Evolutionary conservation across 345 rosid species (phyloP), one percentile per base, ranked within the genome.

Genomic region (Draba incana): DNA sequence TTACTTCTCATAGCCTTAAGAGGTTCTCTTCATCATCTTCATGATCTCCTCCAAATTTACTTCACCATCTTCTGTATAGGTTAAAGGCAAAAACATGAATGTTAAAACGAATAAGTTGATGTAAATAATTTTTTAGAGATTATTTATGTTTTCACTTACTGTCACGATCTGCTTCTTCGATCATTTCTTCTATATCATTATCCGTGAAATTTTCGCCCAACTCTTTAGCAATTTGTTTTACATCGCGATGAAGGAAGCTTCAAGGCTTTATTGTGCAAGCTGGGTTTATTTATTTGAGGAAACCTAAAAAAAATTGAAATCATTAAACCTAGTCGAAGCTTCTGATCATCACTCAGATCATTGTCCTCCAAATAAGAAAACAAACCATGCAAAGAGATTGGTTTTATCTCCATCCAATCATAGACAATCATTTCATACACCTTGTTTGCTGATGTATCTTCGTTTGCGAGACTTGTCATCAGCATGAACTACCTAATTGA

Each of bases 111-210:
- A 8, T 54, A 14, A 14, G 42, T 5, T n/a, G 23, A 33, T 3
- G 4, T 9, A 7, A 31, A 31, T 28, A 10, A 56, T 2, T 31
- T 8, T 35, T 48, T 62, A 27, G 62, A 45, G 44, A 55, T 13
- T 57, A 45, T 33, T 59, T 23, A 31, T 51, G 48, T 9, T 44
- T 37, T 30, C 59, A 77, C 88, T 86, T 82, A 94, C 97, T 75
- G 74, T 87, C 89, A 48, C 75, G 77, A 65, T 94, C 95, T 8
- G 99, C 98, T 83, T 86, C 96, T 58, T 82, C 82, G 12, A 91
- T 78, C 98, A 94, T 91, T 60, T 89, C 96, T 38, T 75, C 70
- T 10, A 91, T 87, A 15, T 94, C 97, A 60, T 55, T 67, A 43
- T 87, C 88, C 11, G 90, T 74, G 81, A 91, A 85, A 81, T 50